Evolutionary conservation across 2,329 filamentous ascomycete genomes (phyloP).

Genomic region (Talaromyces amestolkiae): DNA sequence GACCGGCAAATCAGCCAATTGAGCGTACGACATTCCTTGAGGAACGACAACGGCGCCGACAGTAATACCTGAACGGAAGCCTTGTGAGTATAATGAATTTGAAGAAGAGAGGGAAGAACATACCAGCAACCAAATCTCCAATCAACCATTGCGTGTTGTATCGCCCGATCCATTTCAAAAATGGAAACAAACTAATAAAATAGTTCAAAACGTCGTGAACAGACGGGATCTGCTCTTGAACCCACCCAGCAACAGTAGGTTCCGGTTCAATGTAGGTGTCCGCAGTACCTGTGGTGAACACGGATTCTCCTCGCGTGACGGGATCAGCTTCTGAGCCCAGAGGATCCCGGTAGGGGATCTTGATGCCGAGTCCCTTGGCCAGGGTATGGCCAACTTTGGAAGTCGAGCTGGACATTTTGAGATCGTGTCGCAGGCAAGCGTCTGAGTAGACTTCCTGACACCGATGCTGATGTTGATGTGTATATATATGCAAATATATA

Average conservation of each 20-base stretch:
- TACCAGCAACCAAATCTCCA: constrained; percentile 86
- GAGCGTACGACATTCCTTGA: constrained; percentile 93
- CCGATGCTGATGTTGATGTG: neutral
- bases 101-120: constrained; percentile 28
- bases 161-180: constrained; percentile 78
- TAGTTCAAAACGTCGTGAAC: constrained; percentile 59
- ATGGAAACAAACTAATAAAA: constrained; percentile 74
- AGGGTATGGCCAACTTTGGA: constrained; percentile 68
- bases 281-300: constrained; percentile 68
- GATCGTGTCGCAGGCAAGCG: neutral
- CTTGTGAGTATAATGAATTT: neutral
- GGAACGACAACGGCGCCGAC: constrained; percentile 83
- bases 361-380: constrained; percentile 79
- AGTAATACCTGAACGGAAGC: constrained; percentile 55
- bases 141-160: constrained; percentile 89
- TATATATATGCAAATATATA: neutral
- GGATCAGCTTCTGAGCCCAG: constrained; percentile 55
- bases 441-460: neutral
- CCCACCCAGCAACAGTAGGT: constrained; percentile 71
- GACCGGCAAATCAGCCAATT: constrained; percentile 72
- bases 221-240: constrained; percentile 63
- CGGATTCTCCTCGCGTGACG: constrained; percentile 73
- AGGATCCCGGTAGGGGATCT: constrained; percentile 66
- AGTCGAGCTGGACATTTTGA: constrained; percentile 35
- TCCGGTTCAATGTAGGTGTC: constrained; percentile 81